Percentiles rank a stretch among this genome's conserved stretches.
Evolutionary conservation across 179 eudicot species (phyloP).

Genomic region (Drosera spatulata): DNA sequence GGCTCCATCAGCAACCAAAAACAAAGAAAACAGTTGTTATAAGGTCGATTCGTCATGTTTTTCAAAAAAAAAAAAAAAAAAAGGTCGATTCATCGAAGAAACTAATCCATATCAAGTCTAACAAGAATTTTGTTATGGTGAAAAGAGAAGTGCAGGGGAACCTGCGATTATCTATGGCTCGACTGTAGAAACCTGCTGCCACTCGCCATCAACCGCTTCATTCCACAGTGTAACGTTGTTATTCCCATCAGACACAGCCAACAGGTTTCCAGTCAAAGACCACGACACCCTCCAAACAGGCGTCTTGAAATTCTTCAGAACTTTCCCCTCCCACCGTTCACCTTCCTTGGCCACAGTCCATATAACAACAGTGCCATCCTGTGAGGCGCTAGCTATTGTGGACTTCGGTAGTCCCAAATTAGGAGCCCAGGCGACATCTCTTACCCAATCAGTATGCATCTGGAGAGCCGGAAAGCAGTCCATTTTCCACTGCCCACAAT

Average conservation of each 20-base stretch:
- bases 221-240: conserved; percentile 72
- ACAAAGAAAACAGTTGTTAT: too few species aligned
- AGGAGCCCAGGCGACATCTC: conserved; percentile 96
- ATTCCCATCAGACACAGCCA: conserved; percentile 72
- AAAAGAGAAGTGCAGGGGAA: conserved; percentile 15
- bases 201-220: conserved; percentile 72
- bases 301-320: conserved; percentile 59
- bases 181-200: conserved; percentile 67
- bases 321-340: conserved; percentile 59
- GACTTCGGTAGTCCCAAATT: conserved; percentile 88
- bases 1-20: too few species aligned
- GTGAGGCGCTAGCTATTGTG: conserved; percentile 85
- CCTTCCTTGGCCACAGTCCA: conserved; percentile 77
- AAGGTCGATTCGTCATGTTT: too few species aligned
- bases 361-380: conserved; percentile 79
- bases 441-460: conserved; percentile 77
- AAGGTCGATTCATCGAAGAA: neutral
- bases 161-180: conserved; percentile 33
- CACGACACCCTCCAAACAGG: conserved; percentile 84
- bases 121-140: conserved; percentile 6
- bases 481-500: conserved; percentile 71
- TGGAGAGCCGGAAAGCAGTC: conserved; percentile 83
- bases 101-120: conserved; percentile 4
- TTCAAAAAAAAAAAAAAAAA: too few species aligned
- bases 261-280: conserved; percentile 68